A percentile compares a stretch with the other conserved stretches of the same genome.
phyloP scores from a whole-genome alignment of 345 rosid species.

The Fremontodendron californicum region DNA sequence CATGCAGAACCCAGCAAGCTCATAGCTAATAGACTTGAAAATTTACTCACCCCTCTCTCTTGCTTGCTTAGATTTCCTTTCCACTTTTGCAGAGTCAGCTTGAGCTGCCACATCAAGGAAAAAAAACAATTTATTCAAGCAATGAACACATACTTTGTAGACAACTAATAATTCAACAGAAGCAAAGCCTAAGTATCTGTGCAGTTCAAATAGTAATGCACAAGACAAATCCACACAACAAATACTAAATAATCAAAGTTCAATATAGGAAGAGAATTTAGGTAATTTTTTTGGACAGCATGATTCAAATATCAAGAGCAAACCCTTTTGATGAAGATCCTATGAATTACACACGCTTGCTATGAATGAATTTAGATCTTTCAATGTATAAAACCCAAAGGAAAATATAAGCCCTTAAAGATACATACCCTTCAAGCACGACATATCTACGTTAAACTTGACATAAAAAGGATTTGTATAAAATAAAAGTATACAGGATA shows the following conservation, averaged over 20 bases:
- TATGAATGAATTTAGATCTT: not conserved
- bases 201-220: not conserved
- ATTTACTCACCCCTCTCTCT: conserved; percentile 33
- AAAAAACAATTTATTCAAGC: conserved; percentile 6
- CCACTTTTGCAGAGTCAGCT: conserved; percentile 22
- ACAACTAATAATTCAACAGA: not conserved
- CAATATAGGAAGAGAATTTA: not conserved
- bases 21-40: not conserved
- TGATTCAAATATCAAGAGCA: not conserved
- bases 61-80: conserved; percentile 25
- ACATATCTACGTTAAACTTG: not conserved
- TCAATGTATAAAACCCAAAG: not conserved
- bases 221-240: not conserved
- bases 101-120: conserved; percentile 19
- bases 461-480: not conserved
- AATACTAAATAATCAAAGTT: not conserved
- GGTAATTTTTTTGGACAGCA: not conserved
- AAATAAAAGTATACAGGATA: not conserved
- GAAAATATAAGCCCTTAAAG: not conserved
- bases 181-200: too few species aligned
- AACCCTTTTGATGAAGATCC: not conserved
- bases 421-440: not conserved
- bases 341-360: not conserved
- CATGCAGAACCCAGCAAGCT: not conserved
- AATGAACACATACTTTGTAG: not conserved